Evolutionary conservation across 768 basidiomycete genomes (phyloP), one percentile per base, ranked within the genome.

Genomic region (Russula foetens): DNA sequence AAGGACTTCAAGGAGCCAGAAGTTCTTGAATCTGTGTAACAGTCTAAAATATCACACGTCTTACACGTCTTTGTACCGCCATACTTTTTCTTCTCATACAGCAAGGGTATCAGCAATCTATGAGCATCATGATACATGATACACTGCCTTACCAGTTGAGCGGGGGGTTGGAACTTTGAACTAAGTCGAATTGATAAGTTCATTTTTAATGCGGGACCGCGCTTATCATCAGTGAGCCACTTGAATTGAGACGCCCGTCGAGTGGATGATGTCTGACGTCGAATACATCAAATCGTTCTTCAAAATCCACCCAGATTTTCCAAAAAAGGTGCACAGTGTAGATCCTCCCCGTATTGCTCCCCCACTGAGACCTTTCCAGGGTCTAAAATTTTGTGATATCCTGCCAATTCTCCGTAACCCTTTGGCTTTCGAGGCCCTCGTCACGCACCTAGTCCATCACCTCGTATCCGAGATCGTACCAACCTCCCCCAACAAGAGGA

Each of bases 1-100:
- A 93, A 90, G 80, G 94, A 96, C 73, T 98, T 95, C 82, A 94
- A 96, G 82, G 95, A 98, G 83, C 95, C 95, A 47, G 92, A 93
- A 78, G 83, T 94, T 69, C 84, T 91, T 58, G 90, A 90, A 72
- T 86, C 91, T 67, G 96, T 98, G 63, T 98, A 85, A 86, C 51
- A 48, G 54, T 24, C 28, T 51, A 56, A 77, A 71, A 45, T 63
- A 43, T 57, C 44, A 45, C 50, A 26, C 51, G 38, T 47, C 58
- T 53, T 64, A 52, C 39, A 56, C 62, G 54, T 47, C 54, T 55
- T 48, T 66, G 66, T 66, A 59, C 52, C 59, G 59, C 26, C 58
- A 67, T 67, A 17, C 57, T 69, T 67, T 64, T 61, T 56, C 59
- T 57, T 60, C 60, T 64, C 73, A 73, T 74, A 72, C 69, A 70